A percentile compares a stretch with the other conserved stretches of the same genome.
Conservation (phyloP, 1,139 yeast species). For the Suhomyces taliae region DNA sequence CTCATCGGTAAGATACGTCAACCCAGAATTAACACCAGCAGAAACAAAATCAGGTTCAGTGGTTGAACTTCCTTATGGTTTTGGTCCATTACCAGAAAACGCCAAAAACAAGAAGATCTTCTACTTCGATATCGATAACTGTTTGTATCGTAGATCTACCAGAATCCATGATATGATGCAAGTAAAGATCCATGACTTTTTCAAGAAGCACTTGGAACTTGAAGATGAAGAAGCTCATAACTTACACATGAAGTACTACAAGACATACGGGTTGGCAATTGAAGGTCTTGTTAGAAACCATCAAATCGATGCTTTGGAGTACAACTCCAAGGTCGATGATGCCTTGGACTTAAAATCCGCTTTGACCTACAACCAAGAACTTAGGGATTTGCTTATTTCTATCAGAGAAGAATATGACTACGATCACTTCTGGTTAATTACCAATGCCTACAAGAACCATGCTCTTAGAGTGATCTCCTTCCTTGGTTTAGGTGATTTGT, state of each 20-base stretch:
- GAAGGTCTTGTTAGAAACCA: slow-evolving; percentile 87
- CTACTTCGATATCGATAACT: slow-evolving; percentile 91
- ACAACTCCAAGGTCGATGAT: slow-evolving; percentile 87
- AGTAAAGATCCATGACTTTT: slow-evolving; percentile 76
- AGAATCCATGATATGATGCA: slow-evolving; percentile 87
- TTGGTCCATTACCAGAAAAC: slow-evolving; percentile 45
- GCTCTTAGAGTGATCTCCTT: slow-evolving; percentile 74
- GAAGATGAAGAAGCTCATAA: slow-evolving; percentile 73
- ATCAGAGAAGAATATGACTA: slow-evolving; percentile 38
- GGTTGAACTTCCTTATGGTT: slow-evolving; percentile 44
- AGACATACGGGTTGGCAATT: slow-evolving; percentile 86
- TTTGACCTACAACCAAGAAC: slow-evolving; percentile 55
- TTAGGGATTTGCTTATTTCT: slow-evolving; percentile 51
- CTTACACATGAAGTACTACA: slow-evolving; percentile 74
- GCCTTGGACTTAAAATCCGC: slow-evolving; percentile 81
- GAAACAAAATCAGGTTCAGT: slow-evolving; percentile 30
- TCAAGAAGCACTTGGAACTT: slow-evolving; percentile 61
- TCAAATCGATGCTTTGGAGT: slow-evolving; percentile 83
- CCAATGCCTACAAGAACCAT: slow-evolving; percentile 92
- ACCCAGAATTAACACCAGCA: slow-evolving; percentile 16
- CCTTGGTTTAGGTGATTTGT: slow-evolving; percentile 83
- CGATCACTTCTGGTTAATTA: slow-evolving; percentile 73
- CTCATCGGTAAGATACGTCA: slow-evolving; percentile 13
- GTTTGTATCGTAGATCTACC: slow-evolving; percentile 73
- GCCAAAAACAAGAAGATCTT: slow-evolving; percentile 50